Conservation (phyloP, 768 basidiomycete species). For the Nevesoporus exiguus region DNA sequence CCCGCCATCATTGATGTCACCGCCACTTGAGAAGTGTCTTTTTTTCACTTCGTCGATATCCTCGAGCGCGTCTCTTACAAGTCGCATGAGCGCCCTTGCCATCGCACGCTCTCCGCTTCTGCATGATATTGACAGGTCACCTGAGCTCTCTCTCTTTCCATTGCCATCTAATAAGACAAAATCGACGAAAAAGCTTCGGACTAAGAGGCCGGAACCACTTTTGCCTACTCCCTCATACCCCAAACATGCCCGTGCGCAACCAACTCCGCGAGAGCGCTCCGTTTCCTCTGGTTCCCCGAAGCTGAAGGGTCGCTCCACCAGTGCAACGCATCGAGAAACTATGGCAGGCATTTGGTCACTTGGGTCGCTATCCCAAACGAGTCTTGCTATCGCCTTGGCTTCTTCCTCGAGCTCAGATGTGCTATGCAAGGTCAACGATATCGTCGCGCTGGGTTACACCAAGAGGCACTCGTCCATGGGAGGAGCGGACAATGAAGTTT, state of each 20-base stretch:
- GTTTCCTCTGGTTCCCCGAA: slow-evolving; percentile 7
- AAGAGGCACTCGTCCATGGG: slow-evolving; percentile 9
- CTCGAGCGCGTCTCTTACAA: slow-evolving; percentile 16
- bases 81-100: neutral
- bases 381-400: slow-evolving; percentile 20
- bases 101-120: neutral
- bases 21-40: slow-evolving; percentile 51
- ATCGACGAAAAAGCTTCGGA: slow-evolving; percentile 4
- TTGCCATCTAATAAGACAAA: slow-evolving; percentile 13
- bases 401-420: slow-evolving; percentile 25
- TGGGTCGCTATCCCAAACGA: slow-evolving; percentile 23
- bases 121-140: neutral
- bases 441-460: slow-evolving; percentile 37
- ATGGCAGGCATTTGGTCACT: slow-evolving; percentile 8
- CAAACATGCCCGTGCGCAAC: neutral
- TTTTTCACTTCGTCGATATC: slow-evolving; percentile 42
- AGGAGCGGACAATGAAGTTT: neutral
- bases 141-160: slow-evolving; percentile 18
- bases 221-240: slow-evolving; percentile 27
- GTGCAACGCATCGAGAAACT: slow-evolving; percentile 1
- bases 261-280: neutral
- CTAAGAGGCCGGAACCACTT: slow-evolving; percentile 7
- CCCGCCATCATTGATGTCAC: slow-evolving; percentile 55
- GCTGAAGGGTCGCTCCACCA: slow-evolving; percentile 8
- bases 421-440: slow-evolving; percentile 34